Conservation (phyloP, 352 stramenopile genomes). For the Salisapilia sapeloensis region DNA sequence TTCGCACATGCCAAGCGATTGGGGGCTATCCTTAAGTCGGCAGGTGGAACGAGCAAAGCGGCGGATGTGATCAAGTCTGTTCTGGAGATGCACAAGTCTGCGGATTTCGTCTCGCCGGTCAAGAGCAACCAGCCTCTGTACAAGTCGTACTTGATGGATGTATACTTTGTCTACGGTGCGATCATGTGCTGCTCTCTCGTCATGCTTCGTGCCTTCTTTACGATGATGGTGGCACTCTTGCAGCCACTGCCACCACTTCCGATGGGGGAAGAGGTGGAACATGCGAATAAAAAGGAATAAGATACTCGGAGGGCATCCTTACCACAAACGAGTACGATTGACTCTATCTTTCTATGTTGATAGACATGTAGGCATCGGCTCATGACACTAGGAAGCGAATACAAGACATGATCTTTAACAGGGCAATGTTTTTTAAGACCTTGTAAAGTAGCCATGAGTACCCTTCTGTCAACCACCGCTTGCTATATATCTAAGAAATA, state of each 20-base stretch:
- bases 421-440: no score
- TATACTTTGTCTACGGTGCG: constrained; percentile 68
- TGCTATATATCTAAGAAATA: no score
- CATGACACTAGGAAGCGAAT: no score
- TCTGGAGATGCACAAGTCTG: constrained; percentile 29
- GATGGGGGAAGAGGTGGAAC: constrained; percentile 3
- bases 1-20: constrained; percentile 17
- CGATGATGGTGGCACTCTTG: constrained; percentile 45
- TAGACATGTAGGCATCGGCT: no score
- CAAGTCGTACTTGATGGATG: constrained; percentile 75
- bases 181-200: constrained; percentile 74
- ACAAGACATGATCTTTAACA: no score
- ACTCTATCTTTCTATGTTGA: no score
- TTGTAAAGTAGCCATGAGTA: no score
- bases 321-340: no score
- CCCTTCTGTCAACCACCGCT: no score
- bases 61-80: constrained; percentile 38
- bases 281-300: no score
- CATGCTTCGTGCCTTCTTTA: constrained; percentile 62
- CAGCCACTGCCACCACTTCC: constrained; percentile 10
- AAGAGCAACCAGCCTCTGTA: constrained; percentile 50
- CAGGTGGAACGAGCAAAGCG: constrained; percentile 27
- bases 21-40: constrained; percentile 38
- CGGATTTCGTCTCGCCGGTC: constrained; percentile 24
- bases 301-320: no score